Base-by-base conservation (phyloP, 768 basidiomycete genomes). In the Suillus subluteus region DNA sequence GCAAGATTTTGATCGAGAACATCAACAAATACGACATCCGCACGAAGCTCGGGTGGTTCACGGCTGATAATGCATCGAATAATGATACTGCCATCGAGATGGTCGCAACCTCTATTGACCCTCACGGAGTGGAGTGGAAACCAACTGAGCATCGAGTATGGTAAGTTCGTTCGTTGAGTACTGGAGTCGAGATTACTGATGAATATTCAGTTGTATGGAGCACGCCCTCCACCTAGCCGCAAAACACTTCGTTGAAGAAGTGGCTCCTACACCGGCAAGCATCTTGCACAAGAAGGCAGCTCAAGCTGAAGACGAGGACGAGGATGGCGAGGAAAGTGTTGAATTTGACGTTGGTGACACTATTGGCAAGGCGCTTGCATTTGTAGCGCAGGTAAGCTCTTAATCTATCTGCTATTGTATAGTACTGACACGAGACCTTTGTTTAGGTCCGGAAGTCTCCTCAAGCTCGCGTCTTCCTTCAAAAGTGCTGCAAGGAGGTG, bases 51-150 rank as follows among this genome's bases (percentile, higher is more conserved):
- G 38, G 58, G 23, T 61, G 58, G 58, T 38, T 61, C n/a, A 70
- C 68, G 12, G 46, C 68, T 1, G 70, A 70, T 21, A 68, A 66
- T n/a, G n/a, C 70, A 4, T 43, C 65, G 7, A 66, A 69, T 38
- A 70, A 70, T 21, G 48, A 68, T 37, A 64, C 62, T 44, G 62
- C 70, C 11, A 62, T 66, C 1, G 18, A 61, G 38, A 48, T 4
- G n/a, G 37, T 69, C 1, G 68, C 56, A 0, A 15, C 0, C 40
- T 41, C 15, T 41, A 41, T 41, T 15, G 40, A 41, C 40, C 40
- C 40, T 15, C 0, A 0, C 1, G 15, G 40, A 0, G 15, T 0
- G 40, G 5, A 41, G 40, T 41, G 40, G 40, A 41, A 41, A 15
- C 40, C 40, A 41, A 41, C 15, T 15, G 40, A 41, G n/a, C n/a